These are phyloP conservation scores for Penicillium sp. DNA, from an alignment of 2,329 filamentous ascomycete species.

Conservation along the genomic window DNA sequence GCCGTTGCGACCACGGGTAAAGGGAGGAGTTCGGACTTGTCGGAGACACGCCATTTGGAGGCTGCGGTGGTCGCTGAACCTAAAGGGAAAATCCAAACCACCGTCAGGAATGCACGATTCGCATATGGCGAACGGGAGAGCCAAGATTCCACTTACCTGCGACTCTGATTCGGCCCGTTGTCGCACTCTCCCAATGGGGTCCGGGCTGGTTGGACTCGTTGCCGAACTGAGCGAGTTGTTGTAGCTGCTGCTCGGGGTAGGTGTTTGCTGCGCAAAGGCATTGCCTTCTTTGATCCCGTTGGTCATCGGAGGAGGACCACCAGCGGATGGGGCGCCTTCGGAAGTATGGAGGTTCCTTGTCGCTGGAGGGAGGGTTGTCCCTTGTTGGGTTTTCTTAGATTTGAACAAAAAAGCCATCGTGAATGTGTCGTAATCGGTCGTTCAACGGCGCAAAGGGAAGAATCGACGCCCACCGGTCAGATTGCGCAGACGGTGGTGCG, in stretches of 20 bases:
- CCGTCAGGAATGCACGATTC: conserved; percentile 14
- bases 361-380: conserved; percentile 57
- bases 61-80: conserved; percentile 52
- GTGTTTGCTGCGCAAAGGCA: conserved; percentile 58
- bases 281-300: conserved; percentile 54
- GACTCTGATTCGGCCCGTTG: conserved; percentile 61
- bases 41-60: conserved; percentile 59
- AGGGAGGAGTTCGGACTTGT: conserved; percentile 74
- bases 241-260: conserved; percentile 76
- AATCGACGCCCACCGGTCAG: conserved; percentile 19
- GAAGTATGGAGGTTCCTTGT: conserved; percentile 63
- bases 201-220: conserved; percentile 67
- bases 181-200: conserved; percentile 63
- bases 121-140: background rate
- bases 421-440: conserved; percentile 43
- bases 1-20: conserved; percentile 94
- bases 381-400: conserved; percentile 75
- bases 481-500: conserved; percentile 24
- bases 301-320: conserved; percentile 49
- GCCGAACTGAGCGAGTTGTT: conserved; percentile 72
- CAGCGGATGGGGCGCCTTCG: conserved; percentile 54
- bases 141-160: conserved; percentile 53
- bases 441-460: conserved; percentile 31
- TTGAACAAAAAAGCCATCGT: conserved; percentile 84
- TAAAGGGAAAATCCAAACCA: conserved; percentile 21